phyloP scores from a whole-genome alignment of 495 filamentous ascomycete species.

The Penicillium nucicola region DNA sequence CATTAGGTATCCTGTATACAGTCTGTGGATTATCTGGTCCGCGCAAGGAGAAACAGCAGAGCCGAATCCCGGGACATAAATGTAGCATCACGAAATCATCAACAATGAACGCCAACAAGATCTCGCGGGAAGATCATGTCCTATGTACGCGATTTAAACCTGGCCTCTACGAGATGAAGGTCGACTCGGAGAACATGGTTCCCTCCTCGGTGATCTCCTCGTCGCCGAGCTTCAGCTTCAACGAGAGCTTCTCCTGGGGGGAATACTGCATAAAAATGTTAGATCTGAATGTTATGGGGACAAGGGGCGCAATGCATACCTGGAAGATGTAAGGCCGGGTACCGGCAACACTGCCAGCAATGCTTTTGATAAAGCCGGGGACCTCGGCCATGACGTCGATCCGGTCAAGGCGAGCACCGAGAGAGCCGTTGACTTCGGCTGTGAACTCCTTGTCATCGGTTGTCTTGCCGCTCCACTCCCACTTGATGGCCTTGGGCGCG shows the following conservation, averaged over 20 bases:
- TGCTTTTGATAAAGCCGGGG: conserved; percentile 88
- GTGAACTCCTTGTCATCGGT: conserved; percentile 69
- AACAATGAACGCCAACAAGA: conserved; percentile 18
- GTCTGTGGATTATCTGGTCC: conserved; percentile 33
- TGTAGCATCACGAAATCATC: conserved; percentile 20
- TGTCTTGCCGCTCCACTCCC: conserved; percentile 73
- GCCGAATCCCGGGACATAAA: conserved; percentile 19
- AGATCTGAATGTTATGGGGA: background rate
- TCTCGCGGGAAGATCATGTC: conserved; percentile 19
- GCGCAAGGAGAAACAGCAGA: conserved; percentile 9
- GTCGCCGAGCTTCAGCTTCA: conserved; percentile 83
- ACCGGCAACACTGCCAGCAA: conserved; percentile 81
- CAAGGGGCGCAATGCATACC: conserved; percentile 40
- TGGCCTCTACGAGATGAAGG: conserved; percentile 71
- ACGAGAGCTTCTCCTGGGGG: conserved; percentile 57
- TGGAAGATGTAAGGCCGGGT: conserved; percentile 98
- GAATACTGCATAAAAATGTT: conserved; percentile 51
- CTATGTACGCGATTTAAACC: conserved; percentile 31
- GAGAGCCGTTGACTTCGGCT: conserved; percentile 63
- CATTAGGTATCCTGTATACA: conserved; percentile 38
- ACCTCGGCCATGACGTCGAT: conserved; percentile 97
- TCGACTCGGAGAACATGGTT: conserved; percentile 75
- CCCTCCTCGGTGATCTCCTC: conserved; percentile 75
- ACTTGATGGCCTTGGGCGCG: conserved; percentile 72
- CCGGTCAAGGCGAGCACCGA: conserved; percentile 73